Evolutionary conservation across 192 early-diverging fungal species (phyloP).

Genomic region (Coemansia reversa): DNA sequence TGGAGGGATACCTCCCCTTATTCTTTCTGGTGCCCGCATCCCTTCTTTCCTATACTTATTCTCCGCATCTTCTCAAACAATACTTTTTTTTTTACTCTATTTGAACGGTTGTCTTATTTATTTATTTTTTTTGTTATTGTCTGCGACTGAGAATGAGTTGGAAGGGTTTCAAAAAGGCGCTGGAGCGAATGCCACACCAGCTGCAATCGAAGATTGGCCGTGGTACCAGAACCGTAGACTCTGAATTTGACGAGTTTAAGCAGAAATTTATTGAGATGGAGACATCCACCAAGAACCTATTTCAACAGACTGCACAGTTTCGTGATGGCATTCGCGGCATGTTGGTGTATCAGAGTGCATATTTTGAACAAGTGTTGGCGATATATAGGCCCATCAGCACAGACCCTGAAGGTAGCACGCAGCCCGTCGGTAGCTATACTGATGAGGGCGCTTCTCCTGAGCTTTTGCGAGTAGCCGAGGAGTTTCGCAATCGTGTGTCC

Average conservation of each 20-base stretch:
- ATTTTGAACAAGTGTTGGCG: slow-evolving; percentile 59
- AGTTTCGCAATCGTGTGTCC: slow-evolving; percentile 41
- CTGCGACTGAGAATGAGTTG: slow-evolving; percentile 57
- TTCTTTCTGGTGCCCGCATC: not conserved
- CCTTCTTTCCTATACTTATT: slow-evolving; percentile 12
- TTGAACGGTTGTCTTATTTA: not conserved
- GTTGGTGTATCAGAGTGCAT: slow-evolving; percentile 63
- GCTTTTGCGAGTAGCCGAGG: slow-evolving; percentile 45
- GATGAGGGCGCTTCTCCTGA: slow-evolving; percentile 60
- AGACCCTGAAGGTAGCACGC: slow-evolving; percentile 41
- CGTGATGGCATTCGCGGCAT: slow-evolving; percentile 59
- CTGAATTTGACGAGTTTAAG: slow-evolving; percentile 67
- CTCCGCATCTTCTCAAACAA: not conserved
- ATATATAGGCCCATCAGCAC: slow-evolving; percentile 58
- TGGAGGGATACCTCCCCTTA: not conserved
- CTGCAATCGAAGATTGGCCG: slow-evolving; percentile 66
- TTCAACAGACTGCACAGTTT: slow-evolving; percentile 67
- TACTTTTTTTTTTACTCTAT: slow-evolving; percentile 4
- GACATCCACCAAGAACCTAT: slow-evolving; percentile 57
- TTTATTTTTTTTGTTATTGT: not conserved
- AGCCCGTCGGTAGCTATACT: slow-evolving; percentile 44
- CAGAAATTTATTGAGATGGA: slow-evolving; percentile 64
- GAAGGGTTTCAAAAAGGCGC: slow-evolving; percentile 78
- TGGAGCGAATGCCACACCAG: slow-evolving; percentile 76
- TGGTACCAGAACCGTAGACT: slow-evolving; percentile 57